These are phyloP conservation scores for Cladosporium sp. DNA, from an alignment of 2,329 filamentous ascomycete genomes.

Conservation along the genomic window DNA sequence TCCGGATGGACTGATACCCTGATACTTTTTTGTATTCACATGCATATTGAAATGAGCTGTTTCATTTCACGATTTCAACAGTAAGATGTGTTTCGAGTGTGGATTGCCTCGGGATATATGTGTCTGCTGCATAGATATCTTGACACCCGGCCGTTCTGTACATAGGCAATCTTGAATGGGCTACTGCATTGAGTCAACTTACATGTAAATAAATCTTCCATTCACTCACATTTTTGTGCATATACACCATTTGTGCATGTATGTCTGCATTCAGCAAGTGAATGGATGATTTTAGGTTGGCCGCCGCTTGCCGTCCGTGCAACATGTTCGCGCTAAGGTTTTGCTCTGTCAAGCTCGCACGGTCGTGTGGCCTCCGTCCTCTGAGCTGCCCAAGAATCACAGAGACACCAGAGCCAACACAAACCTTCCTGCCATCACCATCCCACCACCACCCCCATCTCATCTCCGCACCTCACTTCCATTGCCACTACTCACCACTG, in stretches of 20 bases:
- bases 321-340: neutral
- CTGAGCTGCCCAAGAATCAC: neutral
- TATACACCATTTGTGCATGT: too few species aligned
- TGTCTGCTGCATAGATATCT: too few species aligned
- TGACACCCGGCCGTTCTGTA: too few species aligned
- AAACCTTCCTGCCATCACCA: neutral
- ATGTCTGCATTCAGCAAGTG: neutral
- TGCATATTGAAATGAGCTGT: neutral
- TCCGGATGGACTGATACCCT: conserved; percentile 8
- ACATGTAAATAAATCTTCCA: too few species aligned
- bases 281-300: neutral
- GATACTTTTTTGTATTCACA: conserved; percentile 3
- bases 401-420: neutral
- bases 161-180: too few species aligned
- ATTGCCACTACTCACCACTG: neutral
- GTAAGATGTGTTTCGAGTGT: too few species aligned
- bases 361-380: neutral
- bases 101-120: too few species aligned
- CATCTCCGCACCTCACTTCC: neutral
- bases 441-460: neutral
- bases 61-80: too few species aligned
- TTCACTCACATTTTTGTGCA: too few species aligned
- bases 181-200: too few species aligned
- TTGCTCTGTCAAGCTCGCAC: conserved; percentile 1
- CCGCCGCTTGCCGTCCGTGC: neutral